Evolutionary conservation across 805 yeast genomes (phyloP), one percentile per base, ranked within the genome.

Genomic region (Jamesozyma hellenica): DNA sequence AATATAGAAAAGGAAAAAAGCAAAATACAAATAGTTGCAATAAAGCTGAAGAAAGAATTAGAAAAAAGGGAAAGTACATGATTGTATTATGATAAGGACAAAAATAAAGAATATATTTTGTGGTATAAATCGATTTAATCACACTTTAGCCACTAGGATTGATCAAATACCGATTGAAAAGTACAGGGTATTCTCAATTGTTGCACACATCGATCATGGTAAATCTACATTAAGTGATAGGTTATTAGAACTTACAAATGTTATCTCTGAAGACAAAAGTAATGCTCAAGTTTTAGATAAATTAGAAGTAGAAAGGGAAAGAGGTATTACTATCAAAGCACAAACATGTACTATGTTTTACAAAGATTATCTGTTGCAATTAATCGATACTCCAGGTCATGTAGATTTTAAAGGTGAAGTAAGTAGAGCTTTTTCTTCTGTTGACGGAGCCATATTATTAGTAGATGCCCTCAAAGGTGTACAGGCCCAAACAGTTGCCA

Each of bases 401-500:
- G 97, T 92, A 26, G 98, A 90, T 60, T 90, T 90, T 60, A 68
- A 96, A 39, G 58, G 53, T 8, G 98, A 90, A 53, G 98, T 90
- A 1, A 78, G 94, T 4, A 65, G 97, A 49, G 84, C 95, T 7
- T 88, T 88, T 61, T 96, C 96, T 2, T 83, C 96, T 0, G 92
- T 96, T 66, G 94, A 88, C 28, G 97, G 97, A 12, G 96, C 96
- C 0, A 63, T 90, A 31, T 60, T 90, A 31, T 61, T 90, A 17
- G 94, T 90, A 2, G 98, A 92, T 66, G 97, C 97, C 1, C 72
- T 90, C 2, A 96, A 92, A 55, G 97, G 97, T 38, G 87, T 90
- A 3, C 96, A 87, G 59, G 97, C 97, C 0, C 98, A 90, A 59
- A 92, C 98, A 0, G 96, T 90, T n/a, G 96, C 98, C 18, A 90